These are phyloP conservation scores for Cordyceps cicadae DNA, from an alignment of 2,329 filamentous ascomycete genomes.

Conservation along the genomic window DNA sequence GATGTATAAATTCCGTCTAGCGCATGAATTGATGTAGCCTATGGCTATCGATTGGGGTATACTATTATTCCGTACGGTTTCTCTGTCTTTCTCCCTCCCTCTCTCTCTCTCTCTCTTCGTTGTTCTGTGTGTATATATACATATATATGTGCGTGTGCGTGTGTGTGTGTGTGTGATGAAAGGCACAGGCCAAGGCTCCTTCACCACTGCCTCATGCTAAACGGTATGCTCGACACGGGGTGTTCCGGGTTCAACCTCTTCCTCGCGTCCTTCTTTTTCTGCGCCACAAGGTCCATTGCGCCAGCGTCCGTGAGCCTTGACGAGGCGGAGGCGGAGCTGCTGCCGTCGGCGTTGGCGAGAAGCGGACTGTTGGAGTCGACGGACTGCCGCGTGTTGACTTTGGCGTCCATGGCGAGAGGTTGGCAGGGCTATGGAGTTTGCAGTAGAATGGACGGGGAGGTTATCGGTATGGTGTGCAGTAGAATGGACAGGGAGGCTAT, in stretches of 20 bases:
- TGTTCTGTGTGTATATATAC: background rate
- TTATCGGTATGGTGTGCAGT: background rate
- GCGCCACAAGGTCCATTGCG: background rate
- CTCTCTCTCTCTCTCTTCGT: background rate
- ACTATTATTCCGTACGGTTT: too few species aligned
- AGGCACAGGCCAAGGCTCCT: background rate
- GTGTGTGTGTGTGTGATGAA: background rate
- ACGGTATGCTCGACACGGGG: background rate
- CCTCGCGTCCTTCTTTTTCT: background rate
- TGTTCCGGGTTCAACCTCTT: background rate
- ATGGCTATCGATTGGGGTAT: background rate
- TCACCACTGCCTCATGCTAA: background rate
- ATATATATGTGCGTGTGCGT: background rate
- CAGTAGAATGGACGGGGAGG: too few species aligned
- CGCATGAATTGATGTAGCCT: background rate
- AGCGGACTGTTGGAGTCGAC: conserved; percentile 5
- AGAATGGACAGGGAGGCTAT: background rate
- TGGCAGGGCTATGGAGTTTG: background rate
- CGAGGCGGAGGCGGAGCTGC: background rate
- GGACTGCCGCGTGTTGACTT: background rate
- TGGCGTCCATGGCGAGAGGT: background rate
- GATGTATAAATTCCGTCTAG: conserved; percentile 1
- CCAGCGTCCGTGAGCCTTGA: background rate
- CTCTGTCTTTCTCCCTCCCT: background rate
- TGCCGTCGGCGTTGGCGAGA: background rate